These are phyloP conservation scores for Oryza rufipogon DNA, from an alignment of 176 grass and related monocot species.

Conservation along the genomic window DNA sequence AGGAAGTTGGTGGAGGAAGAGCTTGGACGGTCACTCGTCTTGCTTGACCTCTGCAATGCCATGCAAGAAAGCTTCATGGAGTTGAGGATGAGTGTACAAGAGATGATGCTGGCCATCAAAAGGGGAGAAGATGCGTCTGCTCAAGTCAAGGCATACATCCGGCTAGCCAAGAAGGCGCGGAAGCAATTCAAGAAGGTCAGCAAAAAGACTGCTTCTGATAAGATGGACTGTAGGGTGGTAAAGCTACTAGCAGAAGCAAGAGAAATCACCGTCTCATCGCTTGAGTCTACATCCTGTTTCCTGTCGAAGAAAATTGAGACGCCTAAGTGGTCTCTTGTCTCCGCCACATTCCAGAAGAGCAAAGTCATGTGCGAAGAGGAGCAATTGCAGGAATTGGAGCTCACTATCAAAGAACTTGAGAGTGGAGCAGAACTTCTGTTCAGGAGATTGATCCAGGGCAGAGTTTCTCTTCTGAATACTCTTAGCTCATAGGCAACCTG, in stretches of 20 bases:
- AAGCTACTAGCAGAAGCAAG: conserved; percentile 43
- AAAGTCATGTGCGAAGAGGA: conserved; percentile 37
- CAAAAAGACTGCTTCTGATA: conserved; percentile 31
- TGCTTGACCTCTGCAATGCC: conserved; percentile 50
- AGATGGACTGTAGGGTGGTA: conserved; percentile 27
- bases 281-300: conserved; percentile 27
- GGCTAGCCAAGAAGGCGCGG: conserved; percentile 33
- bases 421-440: conserved; percentile 36
- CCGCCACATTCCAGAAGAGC: conserved; percentile 42
- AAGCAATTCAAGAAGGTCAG: conserved; percentile 49
- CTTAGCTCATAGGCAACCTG: conserved; percentile 36
- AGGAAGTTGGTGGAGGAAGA: conserved; percentile 52
- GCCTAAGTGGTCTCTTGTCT: conserved; percentile 43
- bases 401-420: conserved; percentile 46
- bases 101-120: conserved; percentile 24
- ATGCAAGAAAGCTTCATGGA: conserved; percentile 45
- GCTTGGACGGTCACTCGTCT: conserved; percentile 44
- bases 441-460: conserved; percentile 48
- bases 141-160: conserved; percentile 33
- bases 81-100: conserved; percentile 42
- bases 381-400: conserved; percentile 49
- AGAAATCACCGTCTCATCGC: conserved; percentile 33
- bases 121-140: conserved; percentile 39
- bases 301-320: conserved; percentile 40
- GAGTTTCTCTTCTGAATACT: conserved; percentile 58